Evolutionary conservation across 768 basidiomycete genomes (phyloP), one percentile per base, ranked within the genome.

Genomic region (Russula earlei): DNA sequence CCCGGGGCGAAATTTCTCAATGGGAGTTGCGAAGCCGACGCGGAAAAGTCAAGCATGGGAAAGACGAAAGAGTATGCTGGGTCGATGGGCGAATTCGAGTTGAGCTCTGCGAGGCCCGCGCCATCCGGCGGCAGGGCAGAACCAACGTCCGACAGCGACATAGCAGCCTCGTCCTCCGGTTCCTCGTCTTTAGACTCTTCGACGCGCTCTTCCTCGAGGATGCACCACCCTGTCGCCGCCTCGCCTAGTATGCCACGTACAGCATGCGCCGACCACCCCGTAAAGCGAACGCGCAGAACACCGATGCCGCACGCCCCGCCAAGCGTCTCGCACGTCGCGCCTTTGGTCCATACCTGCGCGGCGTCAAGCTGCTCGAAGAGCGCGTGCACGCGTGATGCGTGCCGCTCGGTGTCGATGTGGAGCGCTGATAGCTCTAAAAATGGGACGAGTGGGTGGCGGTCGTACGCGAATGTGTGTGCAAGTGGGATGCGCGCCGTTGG

Each of bases 31-130:
- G 69, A 55, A 65, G 77, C 78, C 8, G 74, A 69, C 5, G 81
- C 76, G 0, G 85, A 85, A 60, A 87, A 77, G 66, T 89, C 86
- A 50, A 90, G 75, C 1, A 81, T 85, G 5, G 89, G 88, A n/a
- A 91, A 70, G 11, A 91, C 69, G 55, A 93, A 79, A 3, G 87
- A 86, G 19, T 78, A 72, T 3, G 85, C 72, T 11, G 83, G 79
- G 63, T 87, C 83, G 22, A 77, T 70, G 25, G 58, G 31, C 22
- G 62, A 46, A 20, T 52, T 60, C 25, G 43, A 27, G 29, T 52
- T 50, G 20, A 53, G 29, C 31, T 62, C 59, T 38, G 49, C 58
- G 2, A 51, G 24, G 5, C 38, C 58, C 9, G 25, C 12, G 14
- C 12, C n/a, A 19, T 55, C 45, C 14, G 45, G 17, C 25, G 50